Evolutionary conservation across 805 yeast genomes (phyloP).

Genomic region (Suhomyces kilbournensis): DNA sequence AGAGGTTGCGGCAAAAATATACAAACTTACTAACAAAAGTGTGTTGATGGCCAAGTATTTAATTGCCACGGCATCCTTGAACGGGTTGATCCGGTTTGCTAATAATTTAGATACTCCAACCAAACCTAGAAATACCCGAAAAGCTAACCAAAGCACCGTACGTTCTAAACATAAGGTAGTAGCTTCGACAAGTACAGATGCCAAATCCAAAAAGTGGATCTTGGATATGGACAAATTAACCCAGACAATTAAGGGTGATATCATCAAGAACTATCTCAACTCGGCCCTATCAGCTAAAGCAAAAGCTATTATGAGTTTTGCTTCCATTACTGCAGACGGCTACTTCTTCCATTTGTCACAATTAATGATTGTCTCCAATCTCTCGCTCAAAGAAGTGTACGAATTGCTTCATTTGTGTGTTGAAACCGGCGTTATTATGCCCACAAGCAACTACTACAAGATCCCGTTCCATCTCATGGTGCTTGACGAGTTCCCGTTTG

Average conservation of each 20-base stretch:
- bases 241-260: background rate
- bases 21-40: background rate
- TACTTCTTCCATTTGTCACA: slow-evolving; percentile 36
- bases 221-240: background rate
- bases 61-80: background rate
- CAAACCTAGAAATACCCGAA: too few relatives aligned
- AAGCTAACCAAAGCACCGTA: too few relatives aligned
- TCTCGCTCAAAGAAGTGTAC: slow-evolving; percentile 30
- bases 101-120: too few relatives aligned
- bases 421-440: slow-evolving; percentile 30
- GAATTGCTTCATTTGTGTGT: slow-evolving; percentile 31
- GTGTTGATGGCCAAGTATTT: background rate
- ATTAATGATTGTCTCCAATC: slow-evolving; percentile 35
- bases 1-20: background rate
- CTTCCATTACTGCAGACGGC: slow-evolving; percentile 40
- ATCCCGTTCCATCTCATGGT: slow-evolving; percentile 43
- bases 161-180: too few relatives aligned
- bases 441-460: slow-evolving; percentile 44
- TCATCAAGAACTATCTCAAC: background rate
- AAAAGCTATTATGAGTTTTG: slow-evolving; percentile 30
- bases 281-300: slow-evolving; percentile 15
- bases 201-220: background rate
- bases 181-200: background rate
- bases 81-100: background rate
- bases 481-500: slow-evolving; percentile 24